Base-by-base conservation (phyloP, 192 early-diverging fungal genomes). In the Coemansia erecta region DNA sequence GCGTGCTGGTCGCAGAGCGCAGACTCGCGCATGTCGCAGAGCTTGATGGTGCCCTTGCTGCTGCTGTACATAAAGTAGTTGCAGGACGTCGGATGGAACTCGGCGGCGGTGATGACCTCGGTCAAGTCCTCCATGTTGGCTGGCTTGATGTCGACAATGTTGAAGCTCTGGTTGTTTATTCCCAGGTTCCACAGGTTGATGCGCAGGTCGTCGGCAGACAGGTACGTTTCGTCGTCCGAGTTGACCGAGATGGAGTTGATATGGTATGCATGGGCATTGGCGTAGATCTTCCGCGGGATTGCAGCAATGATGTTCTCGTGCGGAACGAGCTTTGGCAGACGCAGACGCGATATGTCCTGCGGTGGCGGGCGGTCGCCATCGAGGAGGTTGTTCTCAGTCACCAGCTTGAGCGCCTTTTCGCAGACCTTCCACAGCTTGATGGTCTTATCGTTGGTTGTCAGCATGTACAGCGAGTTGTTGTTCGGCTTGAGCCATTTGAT, bases 221-320 rank as follows among this genome's bases (percentile, higher is more conserved):
- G 81, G 66, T 95, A 99, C 9, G 95, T 99, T 66, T 99, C 95
- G 33, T 87, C 92, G 79, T 99, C 97, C 28, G 94, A 97, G 77
- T 99, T 99, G 62, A 97, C 91, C 18, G 94, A 97, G 60, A 99
- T 98, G 13, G 95, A 97, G 83, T 99, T 99, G 85, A 99, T 99
- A 63, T 99, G 97, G 82, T 99, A 98, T 8, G 95, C 93, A 73
- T 99, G 97, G 23, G 97, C 97, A 80, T 94, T 93, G 58, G 94
- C 91, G 81, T 97, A 99, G 22, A 95, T 90, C 68, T 94, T 95
- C 28, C 94, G 85, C 15, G 95, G 94, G 28, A 94, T 88, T 28
- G 97, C 95, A 1, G 95, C 92, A 54, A 97, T 89, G 66, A 99
- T 94, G 35, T 91, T 95, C 66, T 99, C 97, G 61, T 94, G 94